These are phyloP conservation scores for Obelidium mucronatum DNA, from an alignment of 192 early-diverging fungal genomes.

Conservation along the genomic window DNA sequence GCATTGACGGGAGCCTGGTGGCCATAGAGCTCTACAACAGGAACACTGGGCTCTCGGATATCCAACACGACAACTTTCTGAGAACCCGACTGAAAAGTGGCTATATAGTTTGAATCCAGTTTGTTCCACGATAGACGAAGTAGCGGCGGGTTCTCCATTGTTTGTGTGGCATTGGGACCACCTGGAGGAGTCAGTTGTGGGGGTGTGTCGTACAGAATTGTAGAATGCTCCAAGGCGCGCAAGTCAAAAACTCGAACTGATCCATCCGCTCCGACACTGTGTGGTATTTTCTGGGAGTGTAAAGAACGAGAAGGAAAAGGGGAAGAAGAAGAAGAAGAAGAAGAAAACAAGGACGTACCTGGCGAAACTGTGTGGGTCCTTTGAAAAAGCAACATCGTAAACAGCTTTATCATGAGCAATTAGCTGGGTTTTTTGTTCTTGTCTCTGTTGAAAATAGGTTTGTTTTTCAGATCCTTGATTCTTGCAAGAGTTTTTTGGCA, in stretches of 20 bases:
- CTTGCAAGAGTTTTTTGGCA: no score
- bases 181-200: slow-evolving; percentile 36
- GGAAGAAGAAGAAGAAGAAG: no score
- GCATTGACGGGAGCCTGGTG: slow-evolving; percentile 84
- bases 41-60: slow-evolving; percentile 86
- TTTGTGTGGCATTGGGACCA: slow-evolving; percentile 31
- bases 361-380: slow-evolving; percentile 90
- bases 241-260: slow-evolving; percentile 98
- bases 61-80: slow-evolving; percentile 86
- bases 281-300: no score
- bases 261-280: slow-evolving; percentile 96
- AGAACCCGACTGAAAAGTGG: slow-evolving; percentile 90
- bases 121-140: slow-evolving; percentile 90
- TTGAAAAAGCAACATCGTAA: slow-evolving; percentile 95
- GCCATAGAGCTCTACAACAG: slow-evolving; percentile 81
- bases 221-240: slow-evolving; percentile 94
- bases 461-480: no score
- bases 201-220: slow-evolving; percentile 93
- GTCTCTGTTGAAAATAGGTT: slow-evolving; percentile 71
- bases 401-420: slow-evolving; percentile 99
- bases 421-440: slow-evolving; percentile 96
- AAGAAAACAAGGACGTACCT: no score
- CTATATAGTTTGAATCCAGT: slow-evolving; percentile 88
- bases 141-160: slow-evolving; percentile 63
- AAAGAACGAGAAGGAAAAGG: no score